Conservation (phyloP, 208 protist genomes). For the Crithidia brevicula region DNA sequence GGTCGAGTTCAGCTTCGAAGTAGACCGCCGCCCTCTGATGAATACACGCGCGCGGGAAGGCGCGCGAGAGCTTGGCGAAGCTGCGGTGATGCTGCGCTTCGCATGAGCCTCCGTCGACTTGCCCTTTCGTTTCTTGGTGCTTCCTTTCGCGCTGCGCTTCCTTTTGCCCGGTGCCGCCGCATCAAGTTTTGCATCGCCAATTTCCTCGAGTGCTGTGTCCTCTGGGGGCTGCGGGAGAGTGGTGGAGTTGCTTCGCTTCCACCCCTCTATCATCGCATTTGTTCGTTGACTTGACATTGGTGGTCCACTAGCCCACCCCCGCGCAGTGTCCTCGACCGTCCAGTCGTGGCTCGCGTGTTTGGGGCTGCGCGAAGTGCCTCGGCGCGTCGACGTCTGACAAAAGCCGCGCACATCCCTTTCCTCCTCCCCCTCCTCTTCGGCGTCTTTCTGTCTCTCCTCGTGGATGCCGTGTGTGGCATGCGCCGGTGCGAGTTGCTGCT, state of each 20-base stretch:
- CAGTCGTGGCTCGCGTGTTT: background rate
- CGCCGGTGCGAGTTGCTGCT: background rate
- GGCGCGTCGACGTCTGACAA: conserved; percentile 6
- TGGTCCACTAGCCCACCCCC: background rate
- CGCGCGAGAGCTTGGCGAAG: background rate
- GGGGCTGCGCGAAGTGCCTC: background rate
- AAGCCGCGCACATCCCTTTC: background rate
- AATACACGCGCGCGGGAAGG: background rate
- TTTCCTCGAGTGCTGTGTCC: background rate
- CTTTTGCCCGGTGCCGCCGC: too few species aligned
- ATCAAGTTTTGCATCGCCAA: too few species aligned
- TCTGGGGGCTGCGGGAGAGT: background rate
- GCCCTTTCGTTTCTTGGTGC: background rate
- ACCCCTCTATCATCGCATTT: too few species aligned
- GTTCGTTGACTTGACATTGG: too few species aligned
- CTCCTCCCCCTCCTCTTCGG: background rate
- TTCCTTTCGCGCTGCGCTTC: background rate
- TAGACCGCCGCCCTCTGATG: background rate
- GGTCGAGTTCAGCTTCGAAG: background rate
- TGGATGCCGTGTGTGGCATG: background rate
- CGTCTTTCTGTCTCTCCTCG: background rate
- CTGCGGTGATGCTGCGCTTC: background rate
- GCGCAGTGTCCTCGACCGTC: conserved; percentile 1
- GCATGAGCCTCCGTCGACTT: background rate
- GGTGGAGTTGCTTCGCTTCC: background rate